Evolutionary conservation across 345 rosid genomes (phyloP), one percentile per base, ranked within the genome.

Genomic region (Salix purpurea): DNA sequence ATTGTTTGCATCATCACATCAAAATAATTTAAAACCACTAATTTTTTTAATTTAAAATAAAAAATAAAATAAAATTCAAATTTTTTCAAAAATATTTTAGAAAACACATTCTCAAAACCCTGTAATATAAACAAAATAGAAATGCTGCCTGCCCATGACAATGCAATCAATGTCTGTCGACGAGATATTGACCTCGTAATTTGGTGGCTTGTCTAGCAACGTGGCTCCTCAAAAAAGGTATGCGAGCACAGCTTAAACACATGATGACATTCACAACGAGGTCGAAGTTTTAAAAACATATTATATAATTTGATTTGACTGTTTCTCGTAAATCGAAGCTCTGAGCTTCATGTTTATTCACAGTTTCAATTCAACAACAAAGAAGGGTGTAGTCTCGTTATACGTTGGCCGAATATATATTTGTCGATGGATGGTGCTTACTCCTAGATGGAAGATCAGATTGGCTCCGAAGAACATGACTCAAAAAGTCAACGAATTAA

Each of bases 21-120:
- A 32, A 32, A 32, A 32, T 32, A 0, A 32, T 32, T 0, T 3
- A 32, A 32, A 4, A 32, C 0, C 0, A 30, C 0, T 0, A 0
- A 30, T 30, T 30, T 30, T 3, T 30, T 30, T 30, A 30, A 0
- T 30, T 30, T 30, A 30, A 30, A 30, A 30, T 30, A 30, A 30
- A 28, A 28, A 28, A 28, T 28, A 28, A 28, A 28, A 28, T 1
- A 2, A 30, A 30, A 30, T 30, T 30, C 0, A 2, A 2, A 2
- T 32, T 32, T 32, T 32, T 32, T 32, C 0, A 30, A 32, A 3
- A 32, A 32, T 4, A 32, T 4, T 32, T 4, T 32, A 3, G 0
- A 0, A 32, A 32, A 0, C 34, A 3, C 32, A 32, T 32, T 32
- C 0, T 32, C 34, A 4, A 4, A 32, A 32, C 34, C 4, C 32